Conservation (phyloP, 1,284 basidiomycete genomes). For the Ustilago tritici region DNA sequence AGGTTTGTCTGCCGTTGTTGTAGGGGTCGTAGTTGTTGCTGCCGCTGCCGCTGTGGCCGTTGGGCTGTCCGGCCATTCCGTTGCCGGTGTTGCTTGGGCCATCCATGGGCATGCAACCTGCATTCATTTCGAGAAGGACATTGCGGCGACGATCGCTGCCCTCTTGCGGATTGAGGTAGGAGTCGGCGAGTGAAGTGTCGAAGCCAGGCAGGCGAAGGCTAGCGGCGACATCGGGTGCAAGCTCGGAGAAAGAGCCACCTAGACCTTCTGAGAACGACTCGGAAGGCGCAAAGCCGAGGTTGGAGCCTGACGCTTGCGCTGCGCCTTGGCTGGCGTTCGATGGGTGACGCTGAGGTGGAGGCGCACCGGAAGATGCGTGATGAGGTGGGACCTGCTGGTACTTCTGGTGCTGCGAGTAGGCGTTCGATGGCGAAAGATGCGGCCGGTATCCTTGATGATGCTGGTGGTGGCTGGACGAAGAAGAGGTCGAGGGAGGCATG, state of each 20-base stretch:
- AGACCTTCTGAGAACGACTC: slow-evolving; percentile 36
- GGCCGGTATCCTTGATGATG: slow-evolving; percentile 26
- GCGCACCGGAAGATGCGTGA: slow-evolving; percentile 11
- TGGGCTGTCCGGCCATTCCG: slow-evolving; percentile 9
- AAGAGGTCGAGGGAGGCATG: slow-evolving; percentile 8
- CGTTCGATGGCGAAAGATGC: slow-evolving; percentile 31
- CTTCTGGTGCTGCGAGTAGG: slow-evolving; percentile 29
- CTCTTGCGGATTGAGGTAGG: slow-evolving; percentile 54
- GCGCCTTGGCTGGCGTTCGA: slow-evolving; percentile 17
- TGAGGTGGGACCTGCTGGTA: slow-evolving; percentile 27
- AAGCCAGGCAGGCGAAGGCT: slow-evolving; percentile 54
- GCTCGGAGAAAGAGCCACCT: slow-evolving; percentile 46
- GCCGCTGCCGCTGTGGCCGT: slow-evolving; percentile 13
- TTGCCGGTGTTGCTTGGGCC: slow-evolving; percentile 8
- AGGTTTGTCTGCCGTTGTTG: slow-evolving; percentile 35
- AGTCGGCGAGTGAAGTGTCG: slow-evolving; percentile 58
- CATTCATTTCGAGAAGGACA: slow-evolving; percentile 43
- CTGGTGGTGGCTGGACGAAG: slow-evolving; percentile 27
- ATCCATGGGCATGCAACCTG: slow-evolving; percentile 11
- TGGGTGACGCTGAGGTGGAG: slow-evolving; percentile 23
- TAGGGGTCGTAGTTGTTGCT: slow-evolving; percentile 14
- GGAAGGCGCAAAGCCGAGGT: slow-evolving; percentile 28
- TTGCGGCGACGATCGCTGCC: slow-evolving; percentile 44
- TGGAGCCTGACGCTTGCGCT: slow-evolving; percentile 11
- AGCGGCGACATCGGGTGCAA: slow-evolving; percentile 46